Percentiles rank a stretch among this genome's conserved stretches.
phyloP scores from a whole-genome alignment of 768 basidiomycete genomes.

The Lentinula detonsa region DNA sequence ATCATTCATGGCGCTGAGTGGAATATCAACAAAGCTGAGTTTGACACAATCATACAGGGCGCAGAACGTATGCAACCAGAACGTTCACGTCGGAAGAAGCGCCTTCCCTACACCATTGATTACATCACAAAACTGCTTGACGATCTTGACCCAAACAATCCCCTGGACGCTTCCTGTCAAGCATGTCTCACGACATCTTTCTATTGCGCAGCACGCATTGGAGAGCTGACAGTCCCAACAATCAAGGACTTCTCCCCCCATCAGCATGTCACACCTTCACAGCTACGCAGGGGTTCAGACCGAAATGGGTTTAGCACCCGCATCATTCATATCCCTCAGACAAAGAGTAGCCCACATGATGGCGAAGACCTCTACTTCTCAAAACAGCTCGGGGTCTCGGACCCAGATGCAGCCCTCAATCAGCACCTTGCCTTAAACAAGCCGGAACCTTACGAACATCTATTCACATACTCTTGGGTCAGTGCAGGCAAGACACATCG shows the following conservation, averaged over 20 bases:
- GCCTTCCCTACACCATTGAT: no score
- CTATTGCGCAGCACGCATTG: no score
- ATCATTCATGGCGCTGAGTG: no score
- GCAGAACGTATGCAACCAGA: no score
- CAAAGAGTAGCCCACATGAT: neutral
- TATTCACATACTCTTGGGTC: conserved; percentile 21
- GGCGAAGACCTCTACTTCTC: conserved; percentile 29
- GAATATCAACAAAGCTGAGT: no score
- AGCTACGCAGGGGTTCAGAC: conserved; percentile 16
- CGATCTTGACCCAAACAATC: neutral
- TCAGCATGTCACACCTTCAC: conserved; percentile 19
- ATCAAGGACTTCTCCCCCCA: conserved; percentile 22
- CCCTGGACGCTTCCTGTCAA: no score
- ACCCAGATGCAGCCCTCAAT: conserved; percentile 17
- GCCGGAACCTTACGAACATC: conserved; percentile 15
- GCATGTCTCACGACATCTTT: no score
- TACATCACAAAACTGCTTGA: no score
- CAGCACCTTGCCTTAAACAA: conserved; percentile 25
- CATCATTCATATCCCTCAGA: no score
- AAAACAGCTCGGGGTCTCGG: conserved; percentile 16
- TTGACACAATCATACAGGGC: no score
- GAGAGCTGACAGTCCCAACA: no score
- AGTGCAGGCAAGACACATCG: neutral
- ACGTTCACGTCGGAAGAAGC: no score
- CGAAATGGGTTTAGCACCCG: conserved; percentile 13